phyloP scores from a whole-genome alignment of 1,139 yeast genomes.

The Fermentozyma sake region DNA sequence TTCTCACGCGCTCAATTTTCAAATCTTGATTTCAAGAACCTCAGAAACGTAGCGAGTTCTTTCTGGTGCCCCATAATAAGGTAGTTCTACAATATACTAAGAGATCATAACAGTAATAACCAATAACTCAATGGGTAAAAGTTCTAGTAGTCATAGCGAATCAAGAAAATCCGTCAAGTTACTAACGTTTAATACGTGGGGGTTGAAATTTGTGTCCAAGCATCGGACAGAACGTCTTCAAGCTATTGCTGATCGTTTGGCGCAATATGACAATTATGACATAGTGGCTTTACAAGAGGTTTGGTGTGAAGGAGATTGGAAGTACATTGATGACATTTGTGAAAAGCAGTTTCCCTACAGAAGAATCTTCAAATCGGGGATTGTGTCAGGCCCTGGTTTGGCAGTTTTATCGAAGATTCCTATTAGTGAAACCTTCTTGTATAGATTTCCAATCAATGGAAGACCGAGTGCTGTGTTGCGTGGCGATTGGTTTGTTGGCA shows the following conservation, averaged over 20 bases:
- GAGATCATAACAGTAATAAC: too few species aligned
- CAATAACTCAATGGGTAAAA: too few species aligned
- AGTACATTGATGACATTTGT: slow-evolving; percentile 48
- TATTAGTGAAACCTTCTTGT: slow-evolving; percentile 69
- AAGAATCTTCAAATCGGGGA: slow-evolving; percentile 76
- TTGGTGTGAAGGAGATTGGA: slow-evolving; percentile 88
- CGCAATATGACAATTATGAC: slow-evolving; percentile 59
- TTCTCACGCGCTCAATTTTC: too few species aligned
- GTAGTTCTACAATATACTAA: too few species aligned
- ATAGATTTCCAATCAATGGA: slow-evolving; percentile 88
- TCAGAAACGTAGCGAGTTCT: too few species aligned
- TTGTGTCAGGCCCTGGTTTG: slow-evolving; percentile 89
- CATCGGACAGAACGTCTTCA: slow-evolving; percentile 56
- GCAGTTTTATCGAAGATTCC: slow-evolving; percentile 83
- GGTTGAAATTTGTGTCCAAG: slow-evolving; percentile 77
- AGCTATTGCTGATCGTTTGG: slow-evolving; percentile 70
- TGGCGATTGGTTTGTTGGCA: slow-evolving; percentile 98
- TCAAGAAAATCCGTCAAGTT: too few species aligned
- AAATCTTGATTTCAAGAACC: too few species aligned
- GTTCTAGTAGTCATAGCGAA: too few species aligned
- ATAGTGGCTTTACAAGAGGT: slow-evolving; percentile 88
- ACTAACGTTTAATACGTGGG: slow-evolving; percentile 82
- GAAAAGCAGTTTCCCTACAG: slow-evolving; percentile 52
- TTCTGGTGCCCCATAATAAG: too few species aligned
- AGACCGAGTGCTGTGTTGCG: slow-evolving; percentile 88